phyloP scores from a whole-genome alignment of 2,329 filamentous ascomycete species.

The Amauroascus verrucosus region DNA sequence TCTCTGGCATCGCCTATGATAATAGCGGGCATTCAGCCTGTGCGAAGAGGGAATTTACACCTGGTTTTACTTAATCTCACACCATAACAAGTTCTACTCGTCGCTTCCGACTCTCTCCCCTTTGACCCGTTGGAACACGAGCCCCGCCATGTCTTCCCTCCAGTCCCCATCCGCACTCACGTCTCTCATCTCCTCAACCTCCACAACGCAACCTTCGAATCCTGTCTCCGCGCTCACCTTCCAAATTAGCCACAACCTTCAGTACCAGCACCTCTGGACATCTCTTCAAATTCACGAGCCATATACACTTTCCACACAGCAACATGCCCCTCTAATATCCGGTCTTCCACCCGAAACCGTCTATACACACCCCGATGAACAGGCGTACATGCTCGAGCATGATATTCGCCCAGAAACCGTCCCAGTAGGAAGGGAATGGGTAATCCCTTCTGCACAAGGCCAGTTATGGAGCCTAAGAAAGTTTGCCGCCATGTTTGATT shows the following conservation, averaged over 20 bases:
- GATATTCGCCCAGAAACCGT: conserved; percentile 40
- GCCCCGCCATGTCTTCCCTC: background rate
- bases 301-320: conserved; percentile 19
- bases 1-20: too few relatives aligned
- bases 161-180: conserved; percentile 32
- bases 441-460: conserved; percentile 49
- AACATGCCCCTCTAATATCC: conserved; percentile 45
- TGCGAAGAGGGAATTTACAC: background rate
- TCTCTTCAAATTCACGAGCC: conserved; percentile 44
- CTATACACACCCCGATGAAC: conserved; percentile 56
- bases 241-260: conserved; percentile 54
- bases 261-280: conserved; percentile 53
- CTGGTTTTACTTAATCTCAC: background rate
- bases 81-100: background rate
- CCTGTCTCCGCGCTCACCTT: conserved; percentile 41
- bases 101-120: background rate
- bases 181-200: conserved; percentile 29
- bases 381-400: conserved; percentile 48
- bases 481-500: conserved; percentile 49
- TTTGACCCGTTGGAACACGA: background rate
- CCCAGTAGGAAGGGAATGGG: conserved; percentile 46
- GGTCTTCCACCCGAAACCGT: conserved; percentile 51
- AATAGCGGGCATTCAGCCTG: too few relatives aligned
- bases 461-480: conserved; percentile 50
- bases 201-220: conserved; percentile 18